phyloP scores from a whole-genome alignment of 179 eudicot genomes.

The Beta macrorhiza region DNA sequence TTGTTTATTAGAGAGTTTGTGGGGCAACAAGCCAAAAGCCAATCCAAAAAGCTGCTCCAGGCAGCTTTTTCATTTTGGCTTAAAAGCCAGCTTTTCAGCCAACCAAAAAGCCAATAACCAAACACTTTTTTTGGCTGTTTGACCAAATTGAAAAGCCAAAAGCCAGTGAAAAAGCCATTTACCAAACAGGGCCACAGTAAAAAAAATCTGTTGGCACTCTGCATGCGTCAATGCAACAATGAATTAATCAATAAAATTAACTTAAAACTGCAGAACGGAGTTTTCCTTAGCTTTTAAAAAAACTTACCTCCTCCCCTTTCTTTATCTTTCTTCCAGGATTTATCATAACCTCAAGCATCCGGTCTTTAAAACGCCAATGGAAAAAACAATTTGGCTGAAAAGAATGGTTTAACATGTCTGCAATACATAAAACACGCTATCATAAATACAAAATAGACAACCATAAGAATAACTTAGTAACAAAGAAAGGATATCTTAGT shows the following conservation, averaged over 20 bases:
- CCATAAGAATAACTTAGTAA: not conserved
- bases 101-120: too few species aligned
- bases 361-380: slow-evolving; percentile 97
- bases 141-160: too few species aligned
- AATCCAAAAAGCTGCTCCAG: too few species aligned
- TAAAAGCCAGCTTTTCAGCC: too few species aligned
- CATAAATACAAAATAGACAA: slow-evolving; percentile 4
- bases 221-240: not conserved
- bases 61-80: too few species aligned
- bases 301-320: slow-evolving; percentile 88
- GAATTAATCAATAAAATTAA: not conserved
- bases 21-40: too few species aligned
- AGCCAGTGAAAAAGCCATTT: too few species aligned
- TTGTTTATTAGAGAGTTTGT: too few species aligned
- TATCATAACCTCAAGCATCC: slow-evolving; percentile 98
- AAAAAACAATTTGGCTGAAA: slow-evolving; percentile 93
- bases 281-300: too few species aligned
- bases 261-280: not conserved
- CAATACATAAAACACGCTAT: slow-evolving; percentile 20
- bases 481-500: not conserved
- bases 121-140: too few species aligned
- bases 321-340: slow-evolving; percentile 82
- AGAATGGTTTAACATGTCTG: slow-evolving; percentile 97
- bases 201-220: not conserved
- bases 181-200: too few species aligned